Evolutionary conservation across 176 grass and related monocot species (phyloP), one percentile per base, ranked within the genome.

Genomic region (Eleusine coracana): DNA sequence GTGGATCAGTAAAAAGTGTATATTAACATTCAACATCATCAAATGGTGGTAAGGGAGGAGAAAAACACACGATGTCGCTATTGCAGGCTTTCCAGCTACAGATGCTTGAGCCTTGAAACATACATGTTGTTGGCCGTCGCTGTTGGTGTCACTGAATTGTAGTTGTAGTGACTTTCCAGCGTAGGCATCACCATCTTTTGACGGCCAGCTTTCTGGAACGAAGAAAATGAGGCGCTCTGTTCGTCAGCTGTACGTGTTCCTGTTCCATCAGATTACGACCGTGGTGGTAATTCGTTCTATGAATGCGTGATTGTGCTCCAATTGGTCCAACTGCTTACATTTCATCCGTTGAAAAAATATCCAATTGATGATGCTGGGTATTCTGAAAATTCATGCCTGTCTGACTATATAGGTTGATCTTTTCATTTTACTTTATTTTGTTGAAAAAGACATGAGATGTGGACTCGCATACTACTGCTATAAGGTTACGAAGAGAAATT

Each of bases 161-260:
- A 80, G 44, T 18, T 2, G 44, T 51, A 72, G 36, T 80, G 81
- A 69, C 67, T 88, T 84, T 75, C 63, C 69, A 69, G 12, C 62
- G 70, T 80, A 56, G 8, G 62, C 41, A 37, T 6, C 62, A 3
- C 39, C 46, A 62, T 64, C 46, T 23, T 77, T 11, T 23, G 40
- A 23, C 31, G 77, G 45, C 21, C 59, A 74, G 7, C 36, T 48
- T 75, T 86, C 34, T 6, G 66, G 23, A 56, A 82, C 54, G 29
- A 62, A 23, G 23, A 40, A 75, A 60, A 61, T 29, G 50, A 69
- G 27, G 3, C 16, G 10, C n/a, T 23, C 17, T 34, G n/a, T 38
- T 54, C 50, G 7, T 74, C 51, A 25, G 38, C 31, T 41, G 85
- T 23, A 11, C 4, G 13, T 40, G 36, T 56, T 76, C 58, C 68